Evolutionary conservation across 1,284 basidiomycete species (phyloP), one percentile per base, ranked within the genome.

Genomic region (Testicularia cyperi): DNA sequence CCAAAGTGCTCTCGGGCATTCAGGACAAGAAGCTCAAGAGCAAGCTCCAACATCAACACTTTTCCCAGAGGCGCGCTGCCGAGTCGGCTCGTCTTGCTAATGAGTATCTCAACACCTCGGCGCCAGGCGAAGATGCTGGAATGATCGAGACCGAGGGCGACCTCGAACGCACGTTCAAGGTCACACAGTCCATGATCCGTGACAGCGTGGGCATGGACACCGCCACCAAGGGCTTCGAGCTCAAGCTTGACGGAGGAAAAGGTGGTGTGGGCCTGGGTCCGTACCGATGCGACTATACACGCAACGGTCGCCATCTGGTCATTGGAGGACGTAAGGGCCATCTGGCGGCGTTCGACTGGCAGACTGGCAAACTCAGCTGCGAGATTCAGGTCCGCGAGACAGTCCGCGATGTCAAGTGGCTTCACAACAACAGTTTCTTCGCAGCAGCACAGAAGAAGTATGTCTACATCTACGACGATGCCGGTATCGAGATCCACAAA

Each of bases 381-480:
- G 94, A 98, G 75, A 81, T 96, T 24, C 90, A 95, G 65, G 80
- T 97, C 5, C 83, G 84, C 49, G 94, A 97, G 78, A 91, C 89
- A 82, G 88, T 82, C 67, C 68, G 91, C 60, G 92, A 96, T 76
- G 88, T 97, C 77, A 90, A 88, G 20, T 98, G 92, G 77, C 80
- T 99, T 9, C 92, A 97, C 74, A 90, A 92, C 70, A 88, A 94
- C 44, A 86, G 86, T 1, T 90, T 88, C 79, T 92, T 88, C 72
- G 95, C 94, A 2, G 92, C 95, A 12, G 94, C 94, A 0, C 94
- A 98, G 78, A 90, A 91, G 78, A 90, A 92, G 81, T 91, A 95
- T 74, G 88, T 88, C 15, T 98, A 89, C 79, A 92, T 98, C 48
- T 97, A 98, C 73, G 95, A 98, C 78, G 85, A 91, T 63, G 51